Percentiles rank a stretch among this genome's conserved stretches.
phyloP scores from a whole-genome alignment of 2,329 filamentous ascomycete genomes.

The Aciculosporium take region DNA sequence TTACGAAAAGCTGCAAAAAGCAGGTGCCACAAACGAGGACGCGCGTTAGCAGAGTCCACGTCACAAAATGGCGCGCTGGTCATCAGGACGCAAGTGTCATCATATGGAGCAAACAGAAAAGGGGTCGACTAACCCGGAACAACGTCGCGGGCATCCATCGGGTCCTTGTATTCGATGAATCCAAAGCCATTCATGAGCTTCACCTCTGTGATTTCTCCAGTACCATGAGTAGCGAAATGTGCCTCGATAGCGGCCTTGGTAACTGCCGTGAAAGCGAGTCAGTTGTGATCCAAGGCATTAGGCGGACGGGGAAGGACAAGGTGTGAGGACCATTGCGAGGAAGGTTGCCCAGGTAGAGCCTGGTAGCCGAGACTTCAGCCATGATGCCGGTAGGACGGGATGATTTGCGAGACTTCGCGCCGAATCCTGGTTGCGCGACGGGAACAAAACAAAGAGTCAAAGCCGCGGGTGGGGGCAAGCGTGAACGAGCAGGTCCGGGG shows the following conservation, averaged over 20 bases:
- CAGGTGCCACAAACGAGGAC: background rate
- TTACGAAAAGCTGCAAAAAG: slow-evolving; percentile 43
- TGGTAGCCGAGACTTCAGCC: slow-evolving; percentile 84
- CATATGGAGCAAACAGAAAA: background rate
- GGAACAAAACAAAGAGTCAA: background rate
- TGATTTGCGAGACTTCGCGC: background rate
- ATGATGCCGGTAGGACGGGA: slow-evolving; percentile 24
- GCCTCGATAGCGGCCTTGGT: slow-evolving; percentile 94
- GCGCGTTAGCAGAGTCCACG: slow-evolving; percentile 5
- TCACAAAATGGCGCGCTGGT: background rate
- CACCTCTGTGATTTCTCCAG: slow-evolving; percentile 95
- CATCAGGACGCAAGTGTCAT: background rate
- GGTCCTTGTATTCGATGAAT: slow-evolving; percentile 98
- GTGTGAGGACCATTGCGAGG: slow-evolving; percentile 67
- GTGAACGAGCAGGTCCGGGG: slow-evolving; percentile 2
- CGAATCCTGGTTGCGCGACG: slow-evolving; percentile 3
- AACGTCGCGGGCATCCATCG: slow-evolving; percentile 94
- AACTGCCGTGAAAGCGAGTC: slow-evolving; percentile 45
- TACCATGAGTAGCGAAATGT: slow-evolving; percentile 91
- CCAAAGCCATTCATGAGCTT: slow-evolving; percentile 99
- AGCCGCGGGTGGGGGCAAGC: background rate
- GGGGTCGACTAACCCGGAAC: slow-evolving; percentile 64
- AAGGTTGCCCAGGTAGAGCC: slow-evolving; percentile 95
- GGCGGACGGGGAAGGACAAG: slow-evolving; percentile 9
- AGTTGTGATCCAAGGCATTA: slow-evolving; percentile 21